Evolutionary conservation across 176 grass and related monocot genomes (phyloP), one percentile per base, ranked within the genome.

Genomic region (Musa acuminata): DNA sequence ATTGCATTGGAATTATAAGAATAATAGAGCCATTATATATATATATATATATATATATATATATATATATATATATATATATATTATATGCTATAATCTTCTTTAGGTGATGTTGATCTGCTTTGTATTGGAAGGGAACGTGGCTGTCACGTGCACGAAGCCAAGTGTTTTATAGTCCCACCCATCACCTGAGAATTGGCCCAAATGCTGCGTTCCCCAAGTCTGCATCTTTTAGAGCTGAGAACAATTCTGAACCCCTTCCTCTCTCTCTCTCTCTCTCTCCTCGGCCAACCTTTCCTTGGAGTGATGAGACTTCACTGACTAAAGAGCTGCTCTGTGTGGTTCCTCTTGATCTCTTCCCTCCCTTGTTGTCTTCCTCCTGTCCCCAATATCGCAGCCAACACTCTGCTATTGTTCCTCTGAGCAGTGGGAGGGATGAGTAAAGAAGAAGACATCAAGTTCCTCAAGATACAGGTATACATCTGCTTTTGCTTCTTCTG

Each of bases 391-490:
- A 53, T 73, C 71, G 16, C 71, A 73, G 6, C 11, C 11, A 9
- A 14, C 13, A 2, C 22, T 26, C 27, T 74, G 25, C 24, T 19
- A 0, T 55, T 27, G 10, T 26, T 74, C 52, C 13, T 16, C 52
- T n/a, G 20, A 27, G 52, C 23, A 23, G 55, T 52, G 24, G 43
- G 35, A 80, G 78, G 69, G 48, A 80, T 80, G 78, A 80, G 78
- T 65, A 80, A 73, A 53, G 69, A 80, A 51, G 69, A 73, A 64
- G 78, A 73, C n/a, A 54, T 72, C 55, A 72, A 73, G 78, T 80
- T 80, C 66, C 77, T 79, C 49, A 80, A 80, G 78, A 72, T 80
- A 73, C 69, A 80, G 35, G 78, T 73, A 72, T n/a, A 4, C 13
- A 13, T 72, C 3, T 8, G 4, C 43, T 49, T 51, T 52, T 51